phyloP scores from a whole-genome alignment of 169 alveolate species.

The Eimeria brunetti region DNA sequence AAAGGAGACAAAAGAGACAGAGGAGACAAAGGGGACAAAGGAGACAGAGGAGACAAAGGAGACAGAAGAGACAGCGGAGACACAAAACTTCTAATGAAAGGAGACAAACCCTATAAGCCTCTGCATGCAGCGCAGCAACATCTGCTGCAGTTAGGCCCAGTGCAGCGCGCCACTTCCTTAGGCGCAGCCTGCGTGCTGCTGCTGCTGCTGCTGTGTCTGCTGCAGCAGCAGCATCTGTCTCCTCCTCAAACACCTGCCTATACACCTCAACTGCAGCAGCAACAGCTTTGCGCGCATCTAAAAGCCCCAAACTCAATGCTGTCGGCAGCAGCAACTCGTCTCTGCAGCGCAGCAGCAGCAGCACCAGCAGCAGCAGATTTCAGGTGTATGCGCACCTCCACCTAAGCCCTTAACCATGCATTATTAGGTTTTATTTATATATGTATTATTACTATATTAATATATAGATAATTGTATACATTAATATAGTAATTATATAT shows the following conservation, averaged over 20 bases:
- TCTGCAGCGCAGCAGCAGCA: background rate
- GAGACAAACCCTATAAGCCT: constrained; percentile 29
- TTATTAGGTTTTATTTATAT: too few species aligned
- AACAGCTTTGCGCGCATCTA: background rate
- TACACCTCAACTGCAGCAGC: constrained; percentile 6
- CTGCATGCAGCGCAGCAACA: background rate
- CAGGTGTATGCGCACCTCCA: too few species aligned
- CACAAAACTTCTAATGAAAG: too few species aligned
- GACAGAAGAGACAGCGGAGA: background rate
- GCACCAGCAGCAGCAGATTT: too few species aligned
- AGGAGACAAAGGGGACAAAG: too few species aligned
- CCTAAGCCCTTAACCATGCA: too few species aligned
- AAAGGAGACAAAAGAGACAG: too few species aligned
- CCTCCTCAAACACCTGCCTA: constrained; percentile 18
- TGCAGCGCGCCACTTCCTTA: background rate
- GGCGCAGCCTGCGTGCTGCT: background rate
- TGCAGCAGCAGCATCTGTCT: constrained; percentile 7
- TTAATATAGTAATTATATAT: too few species aligned
- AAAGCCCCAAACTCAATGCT: background rate
- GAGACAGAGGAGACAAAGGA: background rate
- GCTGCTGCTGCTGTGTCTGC: constrained; percentile 11
- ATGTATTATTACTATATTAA: too few species aligned
- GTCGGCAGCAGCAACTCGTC: background rate
- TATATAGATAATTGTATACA: too few species aligned
- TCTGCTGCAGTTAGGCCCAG: background rate